Evolutionary conservation across 2,329 filamentous ascomycete species (phyloP), one percentile per base, ranked within the genome.

Genomic region (Lecanicillium sp.): DNA sequence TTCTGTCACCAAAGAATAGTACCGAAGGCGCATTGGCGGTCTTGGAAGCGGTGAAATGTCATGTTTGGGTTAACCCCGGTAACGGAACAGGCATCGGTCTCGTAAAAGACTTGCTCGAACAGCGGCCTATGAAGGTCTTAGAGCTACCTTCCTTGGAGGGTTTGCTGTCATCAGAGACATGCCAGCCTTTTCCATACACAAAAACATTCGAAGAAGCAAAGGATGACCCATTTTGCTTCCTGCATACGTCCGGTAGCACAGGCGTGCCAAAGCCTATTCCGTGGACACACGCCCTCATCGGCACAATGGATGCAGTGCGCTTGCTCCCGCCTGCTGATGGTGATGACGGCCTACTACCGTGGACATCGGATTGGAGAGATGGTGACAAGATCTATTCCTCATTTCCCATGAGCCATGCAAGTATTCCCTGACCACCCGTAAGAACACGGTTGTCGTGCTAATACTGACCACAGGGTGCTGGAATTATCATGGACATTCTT

Each of bases 201-300:
- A 59, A 56, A 29, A 54, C 48, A 2, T 64, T 55, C n/a, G 52
- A 56, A 3, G 46, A 54, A 3, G 59, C 56, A 5, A 46, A 44
- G 0, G 44, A 56, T 20, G 61, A 65, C 1, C 56, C 58, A 0
- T 60, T 65, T 5, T 53, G 59, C 18, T 52, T 61, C 18, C 38
- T 66, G 1, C 65, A 68, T 35, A 66, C 65, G 0, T 67, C 62
- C 4, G 66, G 66, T 2, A 57, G 59, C 2, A 69, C 65, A 3
- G 64, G 65, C 3, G 40, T 62, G 0, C 64, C 62, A 2, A 68
- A 68, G 36, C 61, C 61, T 0, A 59, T 68, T n/a, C 37, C 47
- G 2, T 53, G 54, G 46, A 54, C 57, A 4, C 56, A 68, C 42
- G 51, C 44, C 0, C 35, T 56, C 18, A 50, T 56, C 5, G 52